Evolutionary conservation across 495 filamentous ascomycete species (phyloP).

Genomic region (Aspergillus conjunctus): DNA sequence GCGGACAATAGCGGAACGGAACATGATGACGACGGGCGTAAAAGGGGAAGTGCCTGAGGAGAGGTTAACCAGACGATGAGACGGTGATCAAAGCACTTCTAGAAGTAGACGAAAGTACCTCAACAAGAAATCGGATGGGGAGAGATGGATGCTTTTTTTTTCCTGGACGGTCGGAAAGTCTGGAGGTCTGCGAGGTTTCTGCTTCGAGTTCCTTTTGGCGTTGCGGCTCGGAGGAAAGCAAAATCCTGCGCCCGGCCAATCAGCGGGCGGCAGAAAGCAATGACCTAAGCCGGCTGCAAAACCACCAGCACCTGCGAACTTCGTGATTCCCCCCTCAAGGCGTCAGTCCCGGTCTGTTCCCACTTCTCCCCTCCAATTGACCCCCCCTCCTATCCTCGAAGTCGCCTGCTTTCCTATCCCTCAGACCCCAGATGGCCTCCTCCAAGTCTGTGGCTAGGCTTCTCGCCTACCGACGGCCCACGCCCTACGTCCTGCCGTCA

Average conservation of each 20-base stretch:
- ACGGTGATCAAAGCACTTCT: not conserved
- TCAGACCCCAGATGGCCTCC: conserved; percentile 50
- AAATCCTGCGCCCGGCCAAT: conserved; percentile 51
- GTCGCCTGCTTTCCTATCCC: conserved; percentile 17
- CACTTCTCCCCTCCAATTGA: conserved; percentile 27
- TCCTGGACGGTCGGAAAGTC: not conserved
- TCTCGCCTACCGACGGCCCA: conserved; percentile 49
- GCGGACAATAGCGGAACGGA: conserved; percentile 78
- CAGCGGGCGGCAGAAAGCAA: conserved; percentile 45
- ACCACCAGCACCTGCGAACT: conserved; percentile 32
- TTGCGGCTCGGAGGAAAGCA: conserved; percentile 37
- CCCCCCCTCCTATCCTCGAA: conserved; percentile 24
- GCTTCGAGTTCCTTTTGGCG: conserved; percentile 17
- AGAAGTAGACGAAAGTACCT: conserved; percentile 8
- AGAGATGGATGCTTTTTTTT: conserved; percentile 9
- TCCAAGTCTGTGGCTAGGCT: conserved; percentile 55
- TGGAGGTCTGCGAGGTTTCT: conserved; percentile 5
- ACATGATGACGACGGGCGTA: conserved; percentile 60
- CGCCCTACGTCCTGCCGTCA: conserved; percentile 31
- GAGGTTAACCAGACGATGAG: conserved; percentile 9
- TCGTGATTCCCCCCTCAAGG: conserved; percentile 18
- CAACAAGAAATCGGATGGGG: conserved; percentile 23
- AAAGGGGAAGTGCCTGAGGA: conserved; percentile 26
- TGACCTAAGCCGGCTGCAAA: conserved; percentile 48
- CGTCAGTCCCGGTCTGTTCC: conserved; percentile 21